A percentile compares a stretch with the other conserved stretches of the same genome.
Conservation (phyloP, 176 grass and related monocot genomes). For the Aegilops tauschii region DNA sequence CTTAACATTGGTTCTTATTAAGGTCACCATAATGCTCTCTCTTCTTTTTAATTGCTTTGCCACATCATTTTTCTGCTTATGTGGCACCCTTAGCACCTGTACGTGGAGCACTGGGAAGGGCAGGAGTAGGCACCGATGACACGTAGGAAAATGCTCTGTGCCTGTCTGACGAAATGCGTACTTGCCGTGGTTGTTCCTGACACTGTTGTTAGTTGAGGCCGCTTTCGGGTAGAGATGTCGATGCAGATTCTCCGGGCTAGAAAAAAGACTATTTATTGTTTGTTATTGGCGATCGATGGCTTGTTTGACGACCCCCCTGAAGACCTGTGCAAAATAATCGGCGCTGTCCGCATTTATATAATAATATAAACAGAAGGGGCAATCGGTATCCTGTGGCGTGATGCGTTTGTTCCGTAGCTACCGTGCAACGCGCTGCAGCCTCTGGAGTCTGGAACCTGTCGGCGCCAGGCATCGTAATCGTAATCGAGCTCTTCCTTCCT, state of each 20-base stretch:
- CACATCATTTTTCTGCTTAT: too few species aligned
- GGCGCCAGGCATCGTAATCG: background rate
- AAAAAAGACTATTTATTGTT: background rate
- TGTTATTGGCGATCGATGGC: slow-evolving; percentile 4
- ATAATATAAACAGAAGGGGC: too few species aligned
- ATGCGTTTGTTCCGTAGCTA: slow-evolving; percentile 26
- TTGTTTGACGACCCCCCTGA: slow-evolving; percentile 37
- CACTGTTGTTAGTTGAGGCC: background rate
- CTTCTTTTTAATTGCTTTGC: too few species aligned
- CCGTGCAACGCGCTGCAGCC: slow-evolving; percentile 32
- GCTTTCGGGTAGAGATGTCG: slow-evolving; percentile 44
- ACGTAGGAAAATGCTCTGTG: background rate
- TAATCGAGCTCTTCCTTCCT: background rate
- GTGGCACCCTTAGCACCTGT: too few species aligned
- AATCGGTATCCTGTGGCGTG: slow-evolving; percentile 15
- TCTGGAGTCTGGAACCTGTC: slow-evolving; percentile 16
- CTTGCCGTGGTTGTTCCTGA: slow-evolving; percentile 4
- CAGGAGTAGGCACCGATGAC: background rate
- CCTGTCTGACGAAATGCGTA: slow-evolving; percentile 30
- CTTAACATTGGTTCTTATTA: too few species aligned
- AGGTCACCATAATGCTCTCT: too few species aligned
- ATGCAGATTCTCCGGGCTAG: slow-evolving; percentile 39
- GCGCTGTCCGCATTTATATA: background rate
- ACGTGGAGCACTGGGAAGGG: too few species aligned
- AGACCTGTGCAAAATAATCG: slow-evolving; percentile 31